Evolutionary conservation across 805 yeast species (phyloP).

Genomic region (Debaryomyces castellii): DNA sequence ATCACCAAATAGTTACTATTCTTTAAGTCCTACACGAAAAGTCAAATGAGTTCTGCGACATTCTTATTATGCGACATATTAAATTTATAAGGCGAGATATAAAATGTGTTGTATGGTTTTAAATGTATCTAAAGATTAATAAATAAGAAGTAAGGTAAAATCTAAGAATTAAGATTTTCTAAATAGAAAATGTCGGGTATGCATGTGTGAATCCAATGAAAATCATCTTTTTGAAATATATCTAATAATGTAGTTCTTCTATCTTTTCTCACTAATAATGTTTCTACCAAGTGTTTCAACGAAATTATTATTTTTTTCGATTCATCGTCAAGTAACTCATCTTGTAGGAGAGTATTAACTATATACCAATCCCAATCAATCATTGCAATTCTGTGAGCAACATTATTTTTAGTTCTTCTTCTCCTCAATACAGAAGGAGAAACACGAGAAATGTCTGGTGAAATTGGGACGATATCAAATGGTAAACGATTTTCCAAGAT

Average conservation of each 20-base stretch:
- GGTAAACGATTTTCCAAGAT: slow-evolving; percentile 86
- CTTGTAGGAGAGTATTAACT: slow-evolving; percentile 17
- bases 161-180: not conserved
- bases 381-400: slow-evolving; percentile 88
- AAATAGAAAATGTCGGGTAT: not conserved
- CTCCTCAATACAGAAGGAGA: slow-evolving; percentile 45
- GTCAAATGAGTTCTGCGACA: not conserved
- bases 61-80: not conserved
- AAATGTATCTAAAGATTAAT: too few species aligned
- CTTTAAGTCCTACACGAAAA: not conserved
- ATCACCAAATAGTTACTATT: not conserved
- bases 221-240: slow-evolving; percentile 1
- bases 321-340: slow-evolving; percentile 9
- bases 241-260: slow-evolving; percentile 20
- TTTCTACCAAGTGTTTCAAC: slow-evolving; percentile 30
- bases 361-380: slow-evolving; percentile 88
- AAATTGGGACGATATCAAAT: slow-evolving; percentile 77
- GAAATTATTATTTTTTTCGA: slow-evolving; percentile 17
- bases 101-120: too few species aligned
- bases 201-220: slow-evolving; percentile 5
- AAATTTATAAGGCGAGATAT: too few species aligned
- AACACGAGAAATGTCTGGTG: slow-evolving; percentile 27
- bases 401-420: slow-evolving; percentile 46
- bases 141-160: too few species aligned
- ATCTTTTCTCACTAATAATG: slow-evolving; percentile 38